Evolutionary conservation across 805 yeast species (phyloP).

Genomic region (Tetrapisispora nanseiensis): DNA sequence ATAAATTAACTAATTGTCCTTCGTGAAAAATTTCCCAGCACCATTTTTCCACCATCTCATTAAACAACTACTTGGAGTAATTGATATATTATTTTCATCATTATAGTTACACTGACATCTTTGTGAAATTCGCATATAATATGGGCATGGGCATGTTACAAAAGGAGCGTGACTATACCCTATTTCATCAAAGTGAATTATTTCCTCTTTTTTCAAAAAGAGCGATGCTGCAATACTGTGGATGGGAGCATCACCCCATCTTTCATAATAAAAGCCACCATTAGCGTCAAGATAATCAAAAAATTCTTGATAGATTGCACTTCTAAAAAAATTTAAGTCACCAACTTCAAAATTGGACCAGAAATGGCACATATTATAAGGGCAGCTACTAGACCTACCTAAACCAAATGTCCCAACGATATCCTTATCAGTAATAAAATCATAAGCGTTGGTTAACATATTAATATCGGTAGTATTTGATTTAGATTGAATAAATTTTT

Average conservation of each 20-base stretch:
- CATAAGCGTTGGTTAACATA: conserved; percentile 21
- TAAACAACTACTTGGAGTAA: conserved; percentile 48
- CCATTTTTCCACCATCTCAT: conserved; percentile 73
- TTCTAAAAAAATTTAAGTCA: conserved; percentile 57
- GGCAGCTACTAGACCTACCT: conserved; percentile 37
- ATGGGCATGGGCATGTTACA: conserved; percentile 49
- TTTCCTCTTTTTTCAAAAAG: conserved; percentile 46
- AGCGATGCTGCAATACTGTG: conserved; percentile 64
- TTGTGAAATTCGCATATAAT: conserved; percentile 40
- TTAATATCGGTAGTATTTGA: conserved; percentile 42
- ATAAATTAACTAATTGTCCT: conserved; percentile 4
- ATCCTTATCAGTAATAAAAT: conserved; percentile 42
- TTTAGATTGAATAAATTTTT: conserved; percentile 39
- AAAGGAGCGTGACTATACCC: conserved; percentile 76
- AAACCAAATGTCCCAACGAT: conserved; percentile 35
- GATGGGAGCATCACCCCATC: conserved; percentile 97
- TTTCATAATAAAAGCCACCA: conserved; percentile 76
- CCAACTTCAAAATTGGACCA: conserved; percentile 86
- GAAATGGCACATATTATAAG: conserved; percentile 73
- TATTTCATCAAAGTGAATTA: conserved; percentile 72
- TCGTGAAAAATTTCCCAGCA: conserved; percentile 33
- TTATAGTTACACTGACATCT: conserved; percentile 53
- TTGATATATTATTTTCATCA: conserved; percentile 35
- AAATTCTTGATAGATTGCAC: conserved; percentile 49
- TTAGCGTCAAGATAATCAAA: conserved; percentile 54